Conservation (phyloP, 2,329 filamentous ascomycete species). For the Trichoderma polysporum region DNA sequence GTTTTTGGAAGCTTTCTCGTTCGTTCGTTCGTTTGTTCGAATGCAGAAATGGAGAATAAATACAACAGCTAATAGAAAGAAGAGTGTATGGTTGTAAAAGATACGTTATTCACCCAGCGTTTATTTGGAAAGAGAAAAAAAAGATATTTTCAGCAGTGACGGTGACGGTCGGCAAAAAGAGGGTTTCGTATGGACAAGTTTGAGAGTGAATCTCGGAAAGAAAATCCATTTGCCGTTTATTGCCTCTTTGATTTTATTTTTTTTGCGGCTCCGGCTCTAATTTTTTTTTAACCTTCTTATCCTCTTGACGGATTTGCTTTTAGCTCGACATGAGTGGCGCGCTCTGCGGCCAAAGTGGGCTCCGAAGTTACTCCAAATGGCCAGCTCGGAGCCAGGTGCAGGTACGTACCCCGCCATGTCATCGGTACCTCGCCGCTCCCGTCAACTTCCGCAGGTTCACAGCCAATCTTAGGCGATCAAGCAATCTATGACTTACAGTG, state of each 20-base stretch:
- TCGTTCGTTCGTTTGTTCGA: neutral
- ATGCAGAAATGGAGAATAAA: too few relatives aligned
- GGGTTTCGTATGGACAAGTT: neutral
- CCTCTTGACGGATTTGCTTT: neutral
- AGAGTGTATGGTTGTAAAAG: too few relatives aligned
- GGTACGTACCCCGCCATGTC: neutral
- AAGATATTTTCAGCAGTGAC: neutral
- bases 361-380: conserved; percentile 4
- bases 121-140: too few relatives aligned
- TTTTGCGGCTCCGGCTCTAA: conserved; percentile 3
- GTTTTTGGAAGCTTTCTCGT: neutral
- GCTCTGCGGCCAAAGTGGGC: neutral
- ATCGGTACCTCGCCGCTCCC: too few relatives aligned
- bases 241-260: conserved; percentile 4
- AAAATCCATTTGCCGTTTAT: conserved; percentile 12
- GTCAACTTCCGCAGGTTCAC: too few relatives aligned
- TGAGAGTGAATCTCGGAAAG: neutral
- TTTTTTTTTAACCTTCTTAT: conserved; percentile 2
- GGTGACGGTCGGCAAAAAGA: neutral
- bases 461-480: too few relatives aligned
- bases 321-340: conserved; percentile 5
- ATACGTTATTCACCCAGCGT: too few relatives aligned
- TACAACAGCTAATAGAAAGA: too few relatives aligned
- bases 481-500: too few relatives aligned
- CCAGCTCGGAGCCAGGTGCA: neutral